A percentile compares a stretch with the other conserved stretches of the same genome.
Conservation (phyloP, 257 asterid genomes). For the Solanum ahanhuiri region DNA sequence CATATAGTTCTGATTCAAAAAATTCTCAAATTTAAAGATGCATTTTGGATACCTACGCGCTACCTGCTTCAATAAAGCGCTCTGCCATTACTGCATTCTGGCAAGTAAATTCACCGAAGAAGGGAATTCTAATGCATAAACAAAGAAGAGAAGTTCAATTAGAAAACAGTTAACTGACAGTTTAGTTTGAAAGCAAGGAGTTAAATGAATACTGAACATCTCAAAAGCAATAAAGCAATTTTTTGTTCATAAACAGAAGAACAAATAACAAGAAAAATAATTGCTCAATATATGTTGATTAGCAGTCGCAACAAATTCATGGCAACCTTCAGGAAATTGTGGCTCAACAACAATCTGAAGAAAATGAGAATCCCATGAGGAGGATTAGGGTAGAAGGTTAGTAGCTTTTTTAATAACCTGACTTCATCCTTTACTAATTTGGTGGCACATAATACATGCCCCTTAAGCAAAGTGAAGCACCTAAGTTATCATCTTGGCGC, state of each 20-base stretch:
- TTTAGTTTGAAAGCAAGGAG: not conserved
- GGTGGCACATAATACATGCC: not conserved
- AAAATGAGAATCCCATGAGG: not conserved
- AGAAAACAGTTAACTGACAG: not conserved
- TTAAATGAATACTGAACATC: not conserved
- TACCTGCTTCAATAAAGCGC: conserved; percentile 99
- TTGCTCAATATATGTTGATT: not conserved
- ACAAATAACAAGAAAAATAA: not conserved
- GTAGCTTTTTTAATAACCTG: not conserved
- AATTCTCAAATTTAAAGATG: conserved; percentile 3
- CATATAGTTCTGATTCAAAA: not conserved
- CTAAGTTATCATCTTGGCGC: not conserved
- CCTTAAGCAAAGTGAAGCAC: not conserved
- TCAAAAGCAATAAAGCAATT: not conserved
- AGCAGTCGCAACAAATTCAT: not conserved
- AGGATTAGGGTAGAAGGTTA: not conserved
- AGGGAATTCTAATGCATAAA: conserved; percentile 62
- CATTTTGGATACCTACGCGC: conserved; percentile 84
- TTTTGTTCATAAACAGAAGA: not conserved
- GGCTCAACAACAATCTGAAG: not conserved
- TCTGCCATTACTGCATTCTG: conserved; percentile 84
- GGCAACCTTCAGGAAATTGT: not conserved
- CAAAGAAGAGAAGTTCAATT: conserved; percentile 11
- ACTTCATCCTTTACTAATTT: not conserved
- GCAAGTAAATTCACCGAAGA: conserved; percentile 87